Percentiles rank a stretch among this genome's conserved stretches.
Evolutionary conservation across 2,329 filamentous ascomycete genomes (phyloP).

Genomic region (Beauveria sp.): DNA sequence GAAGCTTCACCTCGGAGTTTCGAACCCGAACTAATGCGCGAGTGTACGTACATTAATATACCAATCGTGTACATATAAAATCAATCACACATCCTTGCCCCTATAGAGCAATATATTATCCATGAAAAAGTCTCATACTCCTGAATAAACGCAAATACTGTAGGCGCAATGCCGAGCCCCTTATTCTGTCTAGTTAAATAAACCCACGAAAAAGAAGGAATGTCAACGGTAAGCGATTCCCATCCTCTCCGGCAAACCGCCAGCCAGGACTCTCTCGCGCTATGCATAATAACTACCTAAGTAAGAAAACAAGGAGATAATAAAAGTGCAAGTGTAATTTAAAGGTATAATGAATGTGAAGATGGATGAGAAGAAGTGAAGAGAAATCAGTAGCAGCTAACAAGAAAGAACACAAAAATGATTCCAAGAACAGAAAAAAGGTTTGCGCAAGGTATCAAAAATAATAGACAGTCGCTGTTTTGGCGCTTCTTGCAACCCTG

Average conservation of each 20-base stretch:
- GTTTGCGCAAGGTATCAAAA: background rate
- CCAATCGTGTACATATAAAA: background rate
- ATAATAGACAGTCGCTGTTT: slow-evolving; percentile 4
- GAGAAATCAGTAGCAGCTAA: background rate
- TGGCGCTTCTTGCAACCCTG: background rate
- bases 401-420: slow-evolving; percentile 9
- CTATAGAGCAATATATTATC: background rate
- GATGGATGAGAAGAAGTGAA: slow-evolving; percentile 6
- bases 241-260: background rate
- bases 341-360: slow-evolving; percentile 7
- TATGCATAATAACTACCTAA: slow-evolving; percentile 14
- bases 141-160: background rate
- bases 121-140: no score
- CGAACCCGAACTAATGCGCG: background rate
- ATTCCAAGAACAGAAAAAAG: slow-evolving; percentile 2
- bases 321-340: slow-evolving; percentile 4
- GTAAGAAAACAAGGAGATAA: slow-evolving; percentile 8
- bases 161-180: background rate
- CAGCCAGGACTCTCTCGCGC: slow-evolving; percentile 10
- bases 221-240: background rate
- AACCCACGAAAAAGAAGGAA: slow-evolving; percentile 2
- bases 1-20: slow-evolving; percentile 3
- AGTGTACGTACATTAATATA: background rate
- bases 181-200: background rate
- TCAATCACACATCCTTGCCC: background rate